Conservation (phyloP, 495 filamentous ascomycete species). For the Physcia stellaris region DNA sequence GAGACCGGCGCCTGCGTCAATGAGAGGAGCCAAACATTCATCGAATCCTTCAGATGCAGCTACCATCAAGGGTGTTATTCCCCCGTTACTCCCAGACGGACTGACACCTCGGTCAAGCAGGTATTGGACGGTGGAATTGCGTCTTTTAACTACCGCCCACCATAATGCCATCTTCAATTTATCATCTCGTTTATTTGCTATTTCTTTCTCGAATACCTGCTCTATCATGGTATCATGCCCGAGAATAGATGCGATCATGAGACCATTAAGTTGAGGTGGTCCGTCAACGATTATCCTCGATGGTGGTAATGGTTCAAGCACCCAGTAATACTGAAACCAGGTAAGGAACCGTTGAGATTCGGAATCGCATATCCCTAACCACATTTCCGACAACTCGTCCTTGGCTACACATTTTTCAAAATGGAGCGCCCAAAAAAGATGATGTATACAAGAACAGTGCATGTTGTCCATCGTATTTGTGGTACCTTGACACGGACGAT, state of each 20-base stretch:
- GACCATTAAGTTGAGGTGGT: background rate
- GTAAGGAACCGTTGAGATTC: background rate
- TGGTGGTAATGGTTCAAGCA: background rate
- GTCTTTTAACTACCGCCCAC: constrained; percentile 6
- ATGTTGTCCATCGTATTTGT: background rate
- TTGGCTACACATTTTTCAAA: no score
- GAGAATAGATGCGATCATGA: background rate
- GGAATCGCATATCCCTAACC: constrained; percentile 1
- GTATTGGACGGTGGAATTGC: constrained; percentile 14
- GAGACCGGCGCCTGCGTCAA: constrained; percentile 15
- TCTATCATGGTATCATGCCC: background rate
- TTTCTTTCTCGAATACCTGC: no score
- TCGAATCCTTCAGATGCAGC: constrained; percentile 10
- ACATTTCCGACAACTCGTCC: no score
- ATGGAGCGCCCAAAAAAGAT: no score
- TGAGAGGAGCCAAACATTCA: constrained; percentile 12
- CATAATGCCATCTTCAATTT: background rate
- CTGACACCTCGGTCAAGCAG: constrained; percentile 13
- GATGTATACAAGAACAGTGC: no score
- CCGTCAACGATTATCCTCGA: no score
- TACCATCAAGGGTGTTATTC: constrained; percentile 7
- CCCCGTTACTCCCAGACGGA: constrained; percentile 6
- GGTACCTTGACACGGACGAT: background rate
- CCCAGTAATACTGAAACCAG: background rate
- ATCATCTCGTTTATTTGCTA: background rate